Base-by-base conservation (phyloP, 495 filamentous ascomycete species). In the Extremus antarcticus region DNA sequence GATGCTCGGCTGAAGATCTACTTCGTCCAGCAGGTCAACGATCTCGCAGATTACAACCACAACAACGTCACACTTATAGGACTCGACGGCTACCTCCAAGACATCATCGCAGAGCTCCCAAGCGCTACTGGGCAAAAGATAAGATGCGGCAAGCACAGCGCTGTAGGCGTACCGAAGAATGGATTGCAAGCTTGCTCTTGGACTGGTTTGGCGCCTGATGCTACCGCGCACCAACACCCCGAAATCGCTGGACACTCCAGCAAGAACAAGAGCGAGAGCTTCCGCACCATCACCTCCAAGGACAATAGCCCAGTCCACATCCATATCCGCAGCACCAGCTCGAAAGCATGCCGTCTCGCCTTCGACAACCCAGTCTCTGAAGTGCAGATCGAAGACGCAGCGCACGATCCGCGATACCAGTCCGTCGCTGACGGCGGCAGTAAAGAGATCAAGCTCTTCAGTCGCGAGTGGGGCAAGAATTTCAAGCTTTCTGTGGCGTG, bases 401-500 rank as follows among this genome's bases (percentile, higher is more conserved):
- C 75, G 2, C 66, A 70, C 7, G 74, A 81, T 56, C 49, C 56
- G 24, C 78, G 79, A 17, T 87, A 86, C 65, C 71, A 77, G 29
- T 68, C 72, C 13, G 73, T 79, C 0, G 74, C 79, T 8, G 61
- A 71, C 10, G 67, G 74, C 23, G 81, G 82, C 0, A 70, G 71
- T 25, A 71, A 65, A 46, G 76, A 84, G 54, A 67, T 88, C 39
- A 69, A 78, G 25, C 76, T 92, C 7, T 91, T 82, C 83, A 82
- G 85, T 68, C 75, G 86, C 50, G 76, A 80, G 17, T 94, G 87
- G 86, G 78, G 79, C 23, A 76, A 76, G 20, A 71, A 72, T 29
- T 95, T 90, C 87, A 75, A 74, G 15, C 85, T 96, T 8, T 80
- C 85, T 61, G 78, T 95, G 0, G 71, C 78, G 32, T 92, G 90